Base-by-base conservation (phyloP, 148 eudicot genomes). In the Mesembryanthemum crystallinum region DNA sequence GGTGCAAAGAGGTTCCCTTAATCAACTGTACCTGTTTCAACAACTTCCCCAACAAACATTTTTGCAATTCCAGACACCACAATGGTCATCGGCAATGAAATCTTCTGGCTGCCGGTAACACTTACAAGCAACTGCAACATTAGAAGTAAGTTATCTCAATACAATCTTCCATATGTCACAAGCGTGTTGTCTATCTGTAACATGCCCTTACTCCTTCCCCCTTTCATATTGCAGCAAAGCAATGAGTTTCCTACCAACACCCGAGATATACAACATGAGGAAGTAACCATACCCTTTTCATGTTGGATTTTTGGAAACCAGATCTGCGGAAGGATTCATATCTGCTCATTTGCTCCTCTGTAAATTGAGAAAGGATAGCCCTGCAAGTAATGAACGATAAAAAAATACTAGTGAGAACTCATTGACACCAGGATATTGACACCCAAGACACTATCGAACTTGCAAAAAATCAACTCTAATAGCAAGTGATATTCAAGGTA, bases 31-130 rank as follows among this genome's bases (percentile, higher is more conserved):
- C 98, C 97, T 83, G 92, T 89, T 87, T 95, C 97, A 69, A 95
- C 88, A 73, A 95, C 91, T 82, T 95, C 99, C 51, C 99, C 97
- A 63, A 92, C 96, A 84, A 90, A 95, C 92, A 95, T 91, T 73
- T 95, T 95, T 81, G 97, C 96, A 67, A 95, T 95, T 20, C 60
- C 60, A 57, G 60, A 57, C 27, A 57, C 60, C 60, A 57, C 27
- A 73, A 95, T 95, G 17, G 96, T 92, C 96, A 90, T 90, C 51
- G 92, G 99, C 52, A 87, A 37, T 55, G 96, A 90, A 37, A 95
- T 89, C 86, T 92, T 95, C 72, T 90, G 87, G 78, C 92, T 95
- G 77, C 97, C 97, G 7, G 92, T 92, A 57, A 95, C 79, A 85
- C 93, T 95, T 43, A 80, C 88, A 47, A 95, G 84, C 82, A 95